Conservation (phyloP, 73 alveolate species). For the Symbiodinium pilosum region DNA sequence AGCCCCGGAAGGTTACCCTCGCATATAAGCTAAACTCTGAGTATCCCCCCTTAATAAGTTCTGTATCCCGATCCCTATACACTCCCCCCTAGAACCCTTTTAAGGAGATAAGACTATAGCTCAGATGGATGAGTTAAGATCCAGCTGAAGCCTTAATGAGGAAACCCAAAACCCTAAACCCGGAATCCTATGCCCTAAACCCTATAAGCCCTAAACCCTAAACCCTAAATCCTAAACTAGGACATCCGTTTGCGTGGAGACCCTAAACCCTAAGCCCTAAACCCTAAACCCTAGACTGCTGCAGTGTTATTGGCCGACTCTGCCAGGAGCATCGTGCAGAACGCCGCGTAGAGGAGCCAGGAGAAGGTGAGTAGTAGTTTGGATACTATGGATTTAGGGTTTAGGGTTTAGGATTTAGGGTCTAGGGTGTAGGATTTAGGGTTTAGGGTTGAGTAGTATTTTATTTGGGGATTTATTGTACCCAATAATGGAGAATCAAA, state of each 20-base stretch:
- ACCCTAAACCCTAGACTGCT: neutral
- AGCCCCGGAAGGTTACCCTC: too few relatives aligned
- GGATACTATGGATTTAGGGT: neutral
- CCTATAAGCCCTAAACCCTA: neutral
- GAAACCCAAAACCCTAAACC: too few relatives aligned
- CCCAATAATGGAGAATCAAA: too few relatives aligned
- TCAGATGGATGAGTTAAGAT: neutral
- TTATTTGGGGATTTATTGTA: too few relatives aligned
- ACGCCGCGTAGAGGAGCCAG: slow-evolving; percentile 1
- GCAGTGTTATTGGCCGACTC: too few relatives aligned
- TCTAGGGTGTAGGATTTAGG: neutral
- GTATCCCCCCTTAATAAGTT: too few relatives aligned
- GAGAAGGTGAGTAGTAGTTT: neutral
- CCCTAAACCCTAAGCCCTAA: neutral
- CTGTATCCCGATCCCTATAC: too few relatives aligned
- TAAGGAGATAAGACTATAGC: too few relatives aligned
- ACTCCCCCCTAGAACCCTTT: too few relatives aligned
- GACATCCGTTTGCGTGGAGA: neutral
- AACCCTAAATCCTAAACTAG: too few relatives aligned
- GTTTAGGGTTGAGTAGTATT: neutral
- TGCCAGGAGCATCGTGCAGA: slow-evolving; percentile 57
- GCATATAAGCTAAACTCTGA: too few relatives aligned
- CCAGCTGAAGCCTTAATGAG: neutral
- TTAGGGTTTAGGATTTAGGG: neutral
- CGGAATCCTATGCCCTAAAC: too few relatives aligned